Conservation (phyloP, 345 rosid genomes). For the Viola odorata region DNA sequence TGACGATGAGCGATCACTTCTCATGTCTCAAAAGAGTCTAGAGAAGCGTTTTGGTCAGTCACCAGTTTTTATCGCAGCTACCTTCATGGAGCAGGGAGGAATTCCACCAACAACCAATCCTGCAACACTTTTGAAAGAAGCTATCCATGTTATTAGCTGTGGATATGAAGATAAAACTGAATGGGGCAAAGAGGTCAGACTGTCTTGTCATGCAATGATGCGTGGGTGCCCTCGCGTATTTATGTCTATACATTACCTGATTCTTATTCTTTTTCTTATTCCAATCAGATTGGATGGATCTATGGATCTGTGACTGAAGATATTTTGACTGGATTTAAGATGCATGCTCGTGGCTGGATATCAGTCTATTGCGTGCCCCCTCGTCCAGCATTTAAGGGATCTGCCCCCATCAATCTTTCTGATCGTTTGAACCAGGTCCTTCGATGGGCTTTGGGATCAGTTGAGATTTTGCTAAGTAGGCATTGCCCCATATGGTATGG, state of each 20-base stretch:
- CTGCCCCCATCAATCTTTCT: slow-evolving; percentile 99
- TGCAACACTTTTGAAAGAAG: slow-evolving; percentile 89
- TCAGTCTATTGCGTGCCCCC: slow-evolving; percentile 98
- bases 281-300: slow-evolving; percentile 89
- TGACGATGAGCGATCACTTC: slow-evolving; percentile 94
- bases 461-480: slow-evolving; percentile 92
- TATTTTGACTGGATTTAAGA: slow-evolving; percentile 97
- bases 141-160: slow-evolving; percentile 98
- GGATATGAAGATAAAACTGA: slow-evolving; percentile 99
- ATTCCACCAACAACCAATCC: slow-evolving; percentile 95
- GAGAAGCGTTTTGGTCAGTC: slow-evolving; percentile 99
- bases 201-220: no score
- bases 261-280: slow-evolving; percentile 1
- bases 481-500: slow-evolving; percentile 99
- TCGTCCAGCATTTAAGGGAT: slow-evolving; percentile 98
- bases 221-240: not conserved
- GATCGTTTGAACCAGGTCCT: slow-evolving; percentile 99
- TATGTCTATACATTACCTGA: not conserved
- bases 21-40: slow-evolving; percentile 95
- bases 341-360: slow-evolving; percentile 99
- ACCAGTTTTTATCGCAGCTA: slow-evolving; percentile 95
- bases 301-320: slow-evolving; percentile 99
- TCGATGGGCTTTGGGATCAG: slow-evolving; percentile 98
- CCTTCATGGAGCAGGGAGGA: slow-evolving; percentile 98
- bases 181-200: slow-evolving; percentile 97